Percentiles rank a stretch among this genome's conserved stretches.
Evolutionary conservation across 345 rosid genomes (phyloP).

Genomic region (Syzygium aromaticum): DNA sequence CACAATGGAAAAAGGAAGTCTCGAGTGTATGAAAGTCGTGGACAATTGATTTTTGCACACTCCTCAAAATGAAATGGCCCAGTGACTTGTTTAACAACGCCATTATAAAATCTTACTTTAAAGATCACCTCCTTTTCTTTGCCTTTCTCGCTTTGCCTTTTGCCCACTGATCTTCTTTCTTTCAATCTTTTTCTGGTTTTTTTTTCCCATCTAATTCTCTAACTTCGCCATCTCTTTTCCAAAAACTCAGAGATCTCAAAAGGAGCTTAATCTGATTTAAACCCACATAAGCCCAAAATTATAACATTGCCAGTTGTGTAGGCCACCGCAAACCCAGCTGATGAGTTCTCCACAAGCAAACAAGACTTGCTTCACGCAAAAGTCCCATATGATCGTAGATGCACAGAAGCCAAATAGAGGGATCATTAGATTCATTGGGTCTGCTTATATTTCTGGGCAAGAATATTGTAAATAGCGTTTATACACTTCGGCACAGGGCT

Average conservation of each 20-base stretch:
- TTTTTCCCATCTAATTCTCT: background rate
- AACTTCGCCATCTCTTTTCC: background rate
- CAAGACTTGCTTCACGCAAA: background rate
- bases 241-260: background rate
- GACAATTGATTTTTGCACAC: background rate
- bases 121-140: background rate
- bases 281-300: background rate
- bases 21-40: background rate
- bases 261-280: background rate
- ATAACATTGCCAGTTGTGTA: conserved; percentile 8
- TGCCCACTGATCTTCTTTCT: background rate
- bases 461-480: background rate
- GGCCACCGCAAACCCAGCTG: background rate
- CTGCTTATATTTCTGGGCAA: background rate
- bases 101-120: background rate
- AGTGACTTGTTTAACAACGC: background rate
- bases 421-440: background rate
- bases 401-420: background rate
- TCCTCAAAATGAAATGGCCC: background rate
- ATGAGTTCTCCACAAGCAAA: background rate
- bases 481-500: background rate
- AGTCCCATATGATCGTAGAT: background rate
- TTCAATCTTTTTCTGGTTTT: no score
- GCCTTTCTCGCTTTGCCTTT: background rate
- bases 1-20: background rate